Base-by-base conservation (phyloP, 2,329 filamentous ascomycete species). In the Cladosporium oxysporum region DNA sequence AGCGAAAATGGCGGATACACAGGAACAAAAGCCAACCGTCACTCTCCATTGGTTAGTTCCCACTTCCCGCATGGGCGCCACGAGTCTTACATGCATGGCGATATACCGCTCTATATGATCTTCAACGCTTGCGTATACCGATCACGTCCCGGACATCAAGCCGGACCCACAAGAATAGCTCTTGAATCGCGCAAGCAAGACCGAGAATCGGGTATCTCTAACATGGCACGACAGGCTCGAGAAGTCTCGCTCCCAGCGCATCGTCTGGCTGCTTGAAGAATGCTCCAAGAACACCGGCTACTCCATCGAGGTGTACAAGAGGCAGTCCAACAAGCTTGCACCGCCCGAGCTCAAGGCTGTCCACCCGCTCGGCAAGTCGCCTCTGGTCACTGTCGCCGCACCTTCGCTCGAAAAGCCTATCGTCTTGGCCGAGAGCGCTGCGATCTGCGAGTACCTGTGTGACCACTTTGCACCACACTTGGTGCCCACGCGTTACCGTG, bases 281-380 rank as follows among this genome's bases (percentile, higher is more conserved):
- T 88, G 95, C 68, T 53, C 49, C 49, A 84, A 90, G 52, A 71
- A 65, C 37, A 78, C 96, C 37, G 84, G 89, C 31, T 97, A 96
- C 79, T 87, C 93, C 68, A 31, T 97, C 66, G 87, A 94, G 74
- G 84, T 90, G 63, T 95, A 90, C 83, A 92, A 91, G 77, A 89
- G 93, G 44, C 76, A 77, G 47, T 73, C 79, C 66, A 85, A 89
- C 64, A 84, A 82, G 72, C 82, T 91, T n/a, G 93, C 93, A 1
- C 91, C 92, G 3, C 82, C 87, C 0, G 90, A 91, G 73, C 84
- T 97, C 55, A 89, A 90, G 74, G 83, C 91, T 69, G 80, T 96
- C 44, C 92, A 97, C 74, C 90, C 92, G 0, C 83, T 97, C 4
- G 94, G 94, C 68, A 97, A 97, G 77, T 93, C 92, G 1, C 94